These are phyloP conservation scores for Luffa aegyptiaca DNA, from an alignment of 306 rosid species.

Conservation along the genomic window DNA sequence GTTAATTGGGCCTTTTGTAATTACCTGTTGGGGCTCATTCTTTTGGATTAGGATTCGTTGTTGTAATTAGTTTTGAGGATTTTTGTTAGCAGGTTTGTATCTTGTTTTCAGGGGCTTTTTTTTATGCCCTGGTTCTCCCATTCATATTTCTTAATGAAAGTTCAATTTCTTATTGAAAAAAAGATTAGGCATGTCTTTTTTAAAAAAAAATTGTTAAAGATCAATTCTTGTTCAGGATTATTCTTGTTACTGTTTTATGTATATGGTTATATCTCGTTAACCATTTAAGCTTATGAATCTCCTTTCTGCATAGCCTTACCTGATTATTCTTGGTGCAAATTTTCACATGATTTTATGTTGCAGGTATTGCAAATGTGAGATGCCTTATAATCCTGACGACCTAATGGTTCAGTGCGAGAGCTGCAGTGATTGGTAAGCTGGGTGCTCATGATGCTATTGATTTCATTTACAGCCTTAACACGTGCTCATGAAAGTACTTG, in stretches of 20 bases:
- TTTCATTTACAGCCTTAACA: neutral
- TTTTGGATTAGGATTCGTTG: no score
- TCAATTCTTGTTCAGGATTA: neutral
- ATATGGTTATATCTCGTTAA: neutral
- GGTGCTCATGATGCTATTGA: neutral
- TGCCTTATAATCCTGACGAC: slow-evolving; percentile 99
- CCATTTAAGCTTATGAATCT: neutral
- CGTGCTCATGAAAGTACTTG: neutral
- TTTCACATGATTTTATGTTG: slow-evolving; percentile 20
- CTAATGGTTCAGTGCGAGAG: slow-evolving; percentile 96
- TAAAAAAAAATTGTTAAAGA: neutral
- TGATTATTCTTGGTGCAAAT: slow-evolving; percentile 8
- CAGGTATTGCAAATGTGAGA: slow-evolving; percentile 99
- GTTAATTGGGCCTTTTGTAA: no score
- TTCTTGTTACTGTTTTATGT: neutral
- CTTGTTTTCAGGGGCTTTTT: no score
- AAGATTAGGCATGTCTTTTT: neutral
- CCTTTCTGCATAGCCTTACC: neutral
- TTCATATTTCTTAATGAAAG: no score
- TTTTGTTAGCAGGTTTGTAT: no score
- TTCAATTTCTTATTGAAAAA: no score
- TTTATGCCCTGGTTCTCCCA: no score
- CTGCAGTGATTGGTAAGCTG: slow-evolving; percentile 85
- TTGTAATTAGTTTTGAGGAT: no score
- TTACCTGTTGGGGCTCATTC: no score